These are phyloP conservation scores for Neurospora crassa DNA, from an alignment of 2,329 filamentous ascomycete species.

Conservation along the genomic window DNA sequence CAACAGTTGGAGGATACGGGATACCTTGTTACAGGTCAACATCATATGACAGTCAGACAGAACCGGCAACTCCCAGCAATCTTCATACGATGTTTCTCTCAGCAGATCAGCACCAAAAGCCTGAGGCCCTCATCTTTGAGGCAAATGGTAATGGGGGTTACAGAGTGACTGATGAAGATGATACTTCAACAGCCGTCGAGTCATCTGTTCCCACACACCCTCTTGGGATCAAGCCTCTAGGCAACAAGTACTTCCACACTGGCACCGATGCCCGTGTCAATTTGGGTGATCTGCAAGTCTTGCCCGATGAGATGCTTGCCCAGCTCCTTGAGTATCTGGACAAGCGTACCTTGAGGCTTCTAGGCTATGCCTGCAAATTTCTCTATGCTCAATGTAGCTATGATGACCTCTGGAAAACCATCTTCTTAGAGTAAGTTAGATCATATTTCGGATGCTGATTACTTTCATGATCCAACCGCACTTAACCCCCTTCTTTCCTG, in stretches of 20 bases:
- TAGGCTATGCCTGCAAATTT: conserved; percentile 75
- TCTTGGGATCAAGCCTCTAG: conserved; percentile 74
- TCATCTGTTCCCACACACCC: conserved; percentile 66
- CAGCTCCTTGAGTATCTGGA: conserved; percentile 69
- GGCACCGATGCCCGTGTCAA: conserved; percentile 55
- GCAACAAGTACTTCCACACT: conserved; percentile 66
- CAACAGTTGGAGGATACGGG: not conserved
- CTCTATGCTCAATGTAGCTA: conserved; percentile 75
- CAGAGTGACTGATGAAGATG: conserved; percentile 3
- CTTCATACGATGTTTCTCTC: conserved; percentile 10
- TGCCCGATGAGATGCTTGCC: conserved; percentile 76
- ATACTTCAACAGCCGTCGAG: conserved; percentile 12
- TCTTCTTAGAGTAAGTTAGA: conserved; percentile 71
- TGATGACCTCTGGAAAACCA: conserved; percentile 81
- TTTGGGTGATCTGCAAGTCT: conserved; percentile 53
- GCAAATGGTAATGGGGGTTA: conserved; percentile 11
- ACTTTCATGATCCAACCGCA: not conserved
- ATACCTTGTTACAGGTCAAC: not conserved
- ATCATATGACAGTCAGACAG: not conserved
- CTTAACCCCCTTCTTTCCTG: not conserved
- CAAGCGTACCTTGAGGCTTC: conserved; percentile 44
- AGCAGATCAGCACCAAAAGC: conserved; percentile 7
- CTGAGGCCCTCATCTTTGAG: conserved; percentile 1
- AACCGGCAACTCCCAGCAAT: not conserved
- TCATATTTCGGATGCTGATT: not conserved